Evolutionary conservation across 352 stramenopile genomes (phyloP).

Genomic region (Hyaloperonospora brassicae): DNA sequence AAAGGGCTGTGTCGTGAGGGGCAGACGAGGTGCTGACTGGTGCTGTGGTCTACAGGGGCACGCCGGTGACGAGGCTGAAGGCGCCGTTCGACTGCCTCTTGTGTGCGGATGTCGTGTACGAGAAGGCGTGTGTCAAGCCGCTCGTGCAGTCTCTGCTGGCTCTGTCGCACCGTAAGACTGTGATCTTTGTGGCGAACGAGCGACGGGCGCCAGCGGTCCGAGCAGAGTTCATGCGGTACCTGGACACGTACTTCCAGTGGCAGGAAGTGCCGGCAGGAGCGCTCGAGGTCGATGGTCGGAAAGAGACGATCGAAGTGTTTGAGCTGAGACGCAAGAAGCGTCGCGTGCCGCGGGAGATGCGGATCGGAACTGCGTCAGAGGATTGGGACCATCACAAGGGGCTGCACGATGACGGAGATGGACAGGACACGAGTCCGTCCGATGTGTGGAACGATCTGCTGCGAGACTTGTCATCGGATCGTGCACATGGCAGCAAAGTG

Average conservation of each 20-base stretch:
- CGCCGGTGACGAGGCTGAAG: conserved; percentile 38
- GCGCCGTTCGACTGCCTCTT: conserved; percentile 75
- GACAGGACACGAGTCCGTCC: conserved; percentile 37
- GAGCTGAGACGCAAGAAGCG: conserved; percentile 70
- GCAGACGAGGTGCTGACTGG: not conserved
- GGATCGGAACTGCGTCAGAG: conserved; percentile 34
- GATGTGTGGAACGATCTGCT: conserved; percentile 67
- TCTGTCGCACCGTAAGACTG: conserved; percentile 66
- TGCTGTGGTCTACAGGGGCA: conserved; percentile 42
- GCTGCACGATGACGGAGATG: conserved; percentile 26
- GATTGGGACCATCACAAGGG: conserved; percentile 20
- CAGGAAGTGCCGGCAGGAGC: conserved; percentile 51
- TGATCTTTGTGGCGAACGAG: conserved; percentile 75
- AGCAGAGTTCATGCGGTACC: conserved; percentile 55
- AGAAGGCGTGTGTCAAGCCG: conserved; percentile 65
- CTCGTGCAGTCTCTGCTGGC: conserved; percentile 74
- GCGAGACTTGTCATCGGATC: conserved; percentile 26
- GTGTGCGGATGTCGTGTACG: conserved; percentile 76
- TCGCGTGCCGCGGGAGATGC: conserved; percentile 63
- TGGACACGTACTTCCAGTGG: conserved; percentile 70
- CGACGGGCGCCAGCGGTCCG: conserved; percentile 49
- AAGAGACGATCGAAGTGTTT: conserved; percentile 73
- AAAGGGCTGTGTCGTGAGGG: not conserved
- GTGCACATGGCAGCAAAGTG: conserved; percentile 11
- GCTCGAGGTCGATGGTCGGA: conserved; percentile 57